Percentiles rank a stretch among this genome's conserved stretches.
These are phyloP conservation scores for Blastobotrys proliferans DNA, from an alignment of 1,139 yeast genomes.

Conservation along the genomic window DNA sequence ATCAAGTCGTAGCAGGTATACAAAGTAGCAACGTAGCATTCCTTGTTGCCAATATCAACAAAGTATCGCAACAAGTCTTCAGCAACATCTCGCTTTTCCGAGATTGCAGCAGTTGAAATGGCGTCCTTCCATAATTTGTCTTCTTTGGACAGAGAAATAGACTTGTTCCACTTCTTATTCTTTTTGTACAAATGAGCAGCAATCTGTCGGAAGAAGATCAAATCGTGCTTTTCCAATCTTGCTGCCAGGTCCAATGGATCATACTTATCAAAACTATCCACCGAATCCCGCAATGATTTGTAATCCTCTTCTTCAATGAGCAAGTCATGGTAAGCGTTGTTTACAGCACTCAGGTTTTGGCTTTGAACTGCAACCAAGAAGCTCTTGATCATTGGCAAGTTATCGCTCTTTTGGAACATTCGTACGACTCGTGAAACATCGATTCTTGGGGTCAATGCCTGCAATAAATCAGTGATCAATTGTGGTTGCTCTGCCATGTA, in stretches of 20 bases:
- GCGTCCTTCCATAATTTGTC: slow-evolving; percentile 96
- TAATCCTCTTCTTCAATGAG: slow-evolving; percentile 96
- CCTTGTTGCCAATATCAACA: slow-evolving; percentile 96
- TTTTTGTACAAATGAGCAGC: slow-evolving; percentile 92
- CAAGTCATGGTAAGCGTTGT: slow-evolving; percentile 91
- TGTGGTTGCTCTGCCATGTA: slow-evolving; percentile 92
- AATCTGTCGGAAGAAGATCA: slow-evolving; percentile 90
- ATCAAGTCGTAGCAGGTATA: slow-evolving; percentile 81
- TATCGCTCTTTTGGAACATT: slow-evolving; percentile 92
- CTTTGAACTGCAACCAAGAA: slow-evolving; percentile 87
- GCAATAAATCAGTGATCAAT: slow-evolving; percentile 76
- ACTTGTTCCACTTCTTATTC: slow-evolving; percentile 89
- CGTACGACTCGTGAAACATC: slow-evolving; percentile 95
- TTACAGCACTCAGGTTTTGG: slow-evolving; percentile 86
- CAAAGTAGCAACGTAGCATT: slow-evolving; percentile 87
- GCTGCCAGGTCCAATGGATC: slow-evolving; percentile 90
- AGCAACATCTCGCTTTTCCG: slow-evolving; percentile 74
- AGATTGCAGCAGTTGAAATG: slow-evolving; percentile 84
- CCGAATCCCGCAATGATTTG: slow-evolving; percentile 80
- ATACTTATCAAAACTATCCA: slow-evolving; percentile 85
- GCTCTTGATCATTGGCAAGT: slow-evolving; percentile 92
- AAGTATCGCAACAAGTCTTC: slow-evolving; percentile 87
- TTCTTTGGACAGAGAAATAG: slow-evolving; percentile 80
- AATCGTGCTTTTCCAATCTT: slow-evolving; percentile 85
- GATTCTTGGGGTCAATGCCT: slow-evolving; percentile 84